Base-by-base conservation (phyloP, 805 yeast species). In the Scheffersomyces lignosus region DNA sequence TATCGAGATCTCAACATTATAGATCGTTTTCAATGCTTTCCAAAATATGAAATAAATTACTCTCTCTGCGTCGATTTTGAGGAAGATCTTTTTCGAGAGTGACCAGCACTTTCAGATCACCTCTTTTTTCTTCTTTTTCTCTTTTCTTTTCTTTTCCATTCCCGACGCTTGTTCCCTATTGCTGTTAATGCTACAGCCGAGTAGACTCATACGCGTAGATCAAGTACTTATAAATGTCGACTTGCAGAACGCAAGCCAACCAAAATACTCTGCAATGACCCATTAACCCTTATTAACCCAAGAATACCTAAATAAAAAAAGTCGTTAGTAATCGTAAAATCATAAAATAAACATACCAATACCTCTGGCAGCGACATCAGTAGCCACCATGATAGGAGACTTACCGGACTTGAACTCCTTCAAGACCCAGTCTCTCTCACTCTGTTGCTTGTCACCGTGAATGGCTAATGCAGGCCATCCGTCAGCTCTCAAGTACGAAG, bases 341-440 rank as follows among this genome's bases (percentile, higher is more conserved):
- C 27, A 35, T 31, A 36, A 39, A 45, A 47, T 43, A 61, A 65
- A 87, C 96, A 70, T 87, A 88, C 96, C 97, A 74, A 93, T 89
- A 81, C 99, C 99, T 79, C 99, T 87, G 51, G 99, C 96, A 47
- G 99, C 99, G 65, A 93, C 99, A 69, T 93, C 99, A 48, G 99
- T 93, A 45, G 99, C 99, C 62, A 90, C 96, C 97, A 93, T 89
- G 58, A 93, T 83, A 49, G 96, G 96, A 38, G 95, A 81, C 67
- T 82, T 86, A 55, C 98, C 98, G 43, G 79, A 60, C 78, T 85
- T 87, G 76, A 93, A 93, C 71, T 91, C 96, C 52, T 73, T 77
- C 66, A 93, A 74, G 53, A 91, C 98, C 98, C 98, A 93, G 73
- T 93, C 98, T 78, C 99, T 90, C 72, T 93, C 98, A 63, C 82